Evolutionary conservation across 2,329 filamentous ascomycete genomes (phyloP), one percentile per base, ranked within the genome.

Genomic region (Nothophoma quercina): DNA sequence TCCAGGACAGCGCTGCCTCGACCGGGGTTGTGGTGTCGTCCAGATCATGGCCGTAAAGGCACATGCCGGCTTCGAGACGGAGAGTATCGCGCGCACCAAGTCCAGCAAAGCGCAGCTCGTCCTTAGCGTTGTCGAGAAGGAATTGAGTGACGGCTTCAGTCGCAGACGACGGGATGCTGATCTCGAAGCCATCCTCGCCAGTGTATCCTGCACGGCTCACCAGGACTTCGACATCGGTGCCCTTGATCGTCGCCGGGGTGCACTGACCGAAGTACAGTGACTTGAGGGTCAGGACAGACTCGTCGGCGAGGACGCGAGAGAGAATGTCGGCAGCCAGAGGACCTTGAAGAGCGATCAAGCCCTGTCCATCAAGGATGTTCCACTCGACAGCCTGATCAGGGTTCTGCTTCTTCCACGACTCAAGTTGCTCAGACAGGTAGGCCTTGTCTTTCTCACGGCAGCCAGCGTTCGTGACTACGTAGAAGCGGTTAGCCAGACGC

Each of bases 41-140:
- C 29, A 99, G 84, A 74, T 99, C 95, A 77, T 98, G 91, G n/a
- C 95, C 95, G 78, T 99, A 99, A n/a, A 99, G 83, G 76, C 95
- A 99, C 93, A 99, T 96, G 56, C 95, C 95, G 0, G 95, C 95
- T 79, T 99, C 95, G 23, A 99, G 86, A 38, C 95, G 88, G 54
- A 99, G 85, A 56, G 89, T 96, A 75, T 99, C 95, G 59, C 95
- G 86, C 2, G 95, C 91, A 8, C 93, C 95, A 0, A 99, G 84
- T 3, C 95, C 95, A 2, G 93, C 92, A 36, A 96, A 84, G 68
- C 89, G 88, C 13, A 96, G 80, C 9, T 87, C 85, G 21, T 87
- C 87, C 34, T 79, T 76, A 0, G 81, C 79, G 25, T 83, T 79
- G 32, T 81, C 74, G 38, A 96, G 83, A 19, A 96, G 81, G 19